Evolutionary conservation across 2,329 filamentous ascomycete species (phyloP).

Genomic region (Cercospora zeae-maydis): DNA sequence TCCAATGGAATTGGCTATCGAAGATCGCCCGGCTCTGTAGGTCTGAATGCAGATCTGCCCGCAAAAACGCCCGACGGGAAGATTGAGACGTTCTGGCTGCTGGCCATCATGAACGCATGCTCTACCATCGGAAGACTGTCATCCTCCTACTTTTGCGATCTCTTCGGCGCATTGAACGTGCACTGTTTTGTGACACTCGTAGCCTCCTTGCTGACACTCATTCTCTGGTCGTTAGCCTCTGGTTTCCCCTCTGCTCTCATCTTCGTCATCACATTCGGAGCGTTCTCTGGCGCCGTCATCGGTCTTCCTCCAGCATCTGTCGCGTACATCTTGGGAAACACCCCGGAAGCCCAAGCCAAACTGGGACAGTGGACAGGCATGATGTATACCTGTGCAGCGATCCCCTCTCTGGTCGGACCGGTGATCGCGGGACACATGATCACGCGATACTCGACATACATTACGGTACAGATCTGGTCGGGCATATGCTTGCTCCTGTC

Average conservation of each 20-base stretch:
- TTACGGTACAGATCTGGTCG: conserved; percentile 49
- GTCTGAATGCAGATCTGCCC: conserved; percentile 19
- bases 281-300: conserved; percentile 49
- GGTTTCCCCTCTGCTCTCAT: conserved; percentile 42
- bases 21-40: conserved; percentile 23
- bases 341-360: conserved; percentile 35
- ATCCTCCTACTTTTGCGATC: conserved; percentile 46
- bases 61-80: conserved; percentile 29
- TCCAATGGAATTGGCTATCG: conserved; percentile 41
- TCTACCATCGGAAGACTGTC: conserved; percentile 48
- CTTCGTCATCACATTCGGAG: conserved; percentile 50
- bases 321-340: conserved; percentile 43
- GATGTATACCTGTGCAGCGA: conserved; percentile 49
- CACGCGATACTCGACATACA: conserved; percentile 40
- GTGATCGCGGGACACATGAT: conserved; percentile 49
- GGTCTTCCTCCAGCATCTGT: conserved; percentile 50
- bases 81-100: conserved; percentile 48
- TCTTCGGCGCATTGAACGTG: conserved; percentile 45
- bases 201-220: conserved; percentile 42
- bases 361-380: conserved; percentile 53
- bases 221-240: conserved; percentile 44
- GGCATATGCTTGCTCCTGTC: conserved; percentile 43
- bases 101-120: conserved; percentile 50
- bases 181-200: conserved; percentile 44
- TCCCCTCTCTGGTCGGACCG: conserved; percentile 47